Conservation (phyloP, 768 basidiomycete species). For the Suillus occidentalis region DNA sequence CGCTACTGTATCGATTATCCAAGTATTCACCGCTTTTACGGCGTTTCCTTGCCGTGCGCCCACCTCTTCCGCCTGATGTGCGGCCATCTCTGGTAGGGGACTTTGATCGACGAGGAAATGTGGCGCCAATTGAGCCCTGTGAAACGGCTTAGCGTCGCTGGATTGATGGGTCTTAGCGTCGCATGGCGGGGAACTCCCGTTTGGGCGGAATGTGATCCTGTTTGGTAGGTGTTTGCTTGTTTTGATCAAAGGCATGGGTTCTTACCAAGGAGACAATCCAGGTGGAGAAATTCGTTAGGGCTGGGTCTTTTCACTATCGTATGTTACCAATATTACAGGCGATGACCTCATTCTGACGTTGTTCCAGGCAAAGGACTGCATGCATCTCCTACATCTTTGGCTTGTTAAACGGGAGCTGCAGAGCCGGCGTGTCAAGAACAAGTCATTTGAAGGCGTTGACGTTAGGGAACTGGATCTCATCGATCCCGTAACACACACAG, state of each 20-base stretch:
- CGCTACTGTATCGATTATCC: conserved; percentile 55
- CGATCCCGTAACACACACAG: conserved; percentile 24
- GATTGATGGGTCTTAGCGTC: conserved; percentile 43
- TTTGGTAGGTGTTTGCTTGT: conserved; percentile 48
- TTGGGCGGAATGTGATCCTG: conserved; percentile 71
- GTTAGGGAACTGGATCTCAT: conserved; percentile 64
- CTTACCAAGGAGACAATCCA: conserved; percentile 14
- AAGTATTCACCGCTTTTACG: conserved; percentile 30
- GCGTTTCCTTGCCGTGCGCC: conserved; percentile 24
- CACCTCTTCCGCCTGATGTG: conserved; percentile 14
- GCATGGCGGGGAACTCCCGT: conserved; percentile 56
- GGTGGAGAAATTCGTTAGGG: conserved; percentile 71
- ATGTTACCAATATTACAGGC: conserved; percentile 18
- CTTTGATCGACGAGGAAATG: conserved; percentile 19
- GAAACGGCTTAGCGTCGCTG: conserved; percentile 26
- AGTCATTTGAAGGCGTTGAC: conserved; percentile 76
- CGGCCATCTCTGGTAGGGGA: conserved; percentile 16
- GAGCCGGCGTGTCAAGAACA: conserved; percentile 64
- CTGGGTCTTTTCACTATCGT: conserved; percentile 69
- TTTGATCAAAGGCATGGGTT: neutral
- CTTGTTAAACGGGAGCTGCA: conserved; percentile 72
- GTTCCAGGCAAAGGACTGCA: conserved; percentile 61
- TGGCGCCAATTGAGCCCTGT: conserved; percentile 18
- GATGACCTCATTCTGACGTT: neutral
- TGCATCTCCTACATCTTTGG: conserved; percentile 67